These are phyloP conservation scores for Chamaecyparis obtusa DNA, from an alignment of 75 land plant genomes.

Conservation along the genomic window DNA sequence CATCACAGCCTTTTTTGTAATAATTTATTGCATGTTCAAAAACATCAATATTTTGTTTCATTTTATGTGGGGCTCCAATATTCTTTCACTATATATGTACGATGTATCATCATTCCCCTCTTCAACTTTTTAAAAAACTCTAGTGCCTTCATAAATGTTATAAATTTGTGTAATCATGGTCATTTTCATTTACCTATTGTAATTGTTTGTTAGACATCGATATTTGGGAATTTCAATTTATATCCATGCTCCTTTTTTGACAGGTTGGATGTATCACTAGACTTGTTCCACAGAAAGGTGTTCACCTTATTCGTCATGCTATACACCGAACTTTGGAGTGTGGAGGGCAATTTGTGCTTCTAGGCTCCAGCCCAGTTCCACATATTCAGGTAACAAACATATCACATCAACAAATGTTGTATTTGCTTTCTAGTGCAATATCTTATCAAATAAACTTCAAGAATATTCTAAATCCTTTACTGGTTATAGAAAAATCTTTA, in stretches of 20 bases:
- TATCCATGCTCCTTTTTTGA: conserved; percentile 3
- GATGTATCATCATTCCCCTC: not conserved
- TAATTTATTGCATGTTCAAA: too few relatives aligned
- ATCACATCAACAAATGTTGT: not conserved
- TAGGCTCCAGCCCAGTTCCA: conserved; percentile 91
- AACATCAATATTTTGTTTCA: too few relatives aligned
- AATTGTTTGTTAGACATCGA: not conserved
- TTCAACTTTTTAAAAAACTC: not conserved
- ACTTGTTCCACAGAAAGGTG: conserved; percentile 95
- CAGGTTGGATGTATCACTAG: conserved; percentile 96
- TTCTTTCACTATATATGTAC: too few relatives aligned
- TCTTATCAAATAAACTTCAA: not conserved
- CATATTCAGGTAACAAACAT: conserved; percentile 72
- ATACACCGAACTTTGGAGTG: conserved; percentile 82
- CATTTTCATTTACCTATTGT: not conserved
- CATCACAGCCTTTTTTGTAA: too few relatives aligned
- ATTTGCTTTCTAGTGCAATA: not conserved
- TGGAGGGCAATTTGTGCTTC: conserved; percentile 93
- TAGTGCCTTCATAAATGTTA: not conserved
- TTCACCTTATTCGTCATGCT: conserved; percentile 93
- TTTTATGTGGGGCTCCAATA: too few relatives aligned
- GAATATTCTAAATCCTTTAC: not conserved
- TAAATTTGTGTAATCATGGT: not conserved
- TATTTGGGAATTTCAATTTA: not conserved
- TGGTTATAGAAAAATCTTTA: not conserved